Evolutionary conservation across 2,329 filamentous ascomycete species (phyloP).

Genomic region (Ilyonectria robusta): DNA sequence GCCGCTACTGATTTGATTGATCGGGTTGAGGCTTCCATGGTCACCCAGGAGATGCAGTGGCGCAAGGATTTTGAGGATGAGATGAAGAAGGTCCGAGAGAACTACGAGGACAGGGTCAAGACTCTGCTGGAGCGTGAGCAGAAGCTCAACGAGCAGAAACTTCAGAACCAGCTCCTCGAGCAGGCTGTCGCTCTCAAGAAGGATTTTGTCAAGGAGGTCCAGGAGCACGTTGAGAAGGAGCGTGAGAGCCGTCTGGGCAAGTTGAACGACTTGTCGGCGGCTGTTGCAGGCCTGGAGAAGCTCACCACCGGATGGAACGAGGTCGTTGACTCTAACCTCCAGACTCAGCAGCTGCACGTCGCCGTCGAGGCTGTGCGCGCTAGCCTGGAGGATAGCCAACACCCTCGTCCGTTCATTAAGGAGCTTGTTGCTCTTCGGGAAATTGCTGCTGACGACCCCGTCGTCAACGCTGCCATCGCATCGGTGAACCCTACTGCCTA

Average conservation of each 20-base stretch:
- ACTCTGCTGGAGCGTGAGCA: constrained; percentile 84
- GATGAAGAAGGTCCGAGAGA: constrained; percentile 81
- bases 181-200: constrained; percentile 92
- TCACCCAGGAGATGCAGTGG: constrained; percentile 85
- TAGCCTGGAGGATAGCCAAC: constrained; percentile 79
- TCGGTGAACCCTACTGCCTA: constrained; percentile 96
- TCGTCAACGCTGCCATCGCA: constrained; percentile 94
- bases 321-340: constrained; percentile 90
- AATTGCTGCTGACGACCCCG: constrained; percentile 84
- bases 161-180: constrained; percentile 88
- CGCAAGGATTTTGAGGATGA: constrained; percentile 90
- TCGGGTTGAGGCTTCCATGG: constrained; percentile 88
- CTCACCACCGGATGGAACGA: constrained; percentile 91
- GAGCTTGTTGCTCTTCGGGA: constrained; percentile 97
- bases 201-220: constrained; percentile 84
- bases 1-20: constrained; percentile 90
- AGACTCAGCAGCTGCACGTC: constrained; percentile 96
- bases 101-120: constrained; percentile 85
- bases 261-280: constrained; percentile 82
- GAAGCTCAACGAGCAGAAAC: constrained; percentile 84
- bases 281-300: constrained; percentile 87
- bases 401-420: constrained; percentile 87
- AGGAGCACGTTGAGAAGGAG: constrained; percentile 88
- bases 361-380: constrained; percentile 93
- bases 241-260: constrained; percentile 89